These are phyloP conservation scores for Leucocoprinus birnbaumii DNA, from an alignment of 768 basidiomycete species.

Conservation along the genomic window DNA sequence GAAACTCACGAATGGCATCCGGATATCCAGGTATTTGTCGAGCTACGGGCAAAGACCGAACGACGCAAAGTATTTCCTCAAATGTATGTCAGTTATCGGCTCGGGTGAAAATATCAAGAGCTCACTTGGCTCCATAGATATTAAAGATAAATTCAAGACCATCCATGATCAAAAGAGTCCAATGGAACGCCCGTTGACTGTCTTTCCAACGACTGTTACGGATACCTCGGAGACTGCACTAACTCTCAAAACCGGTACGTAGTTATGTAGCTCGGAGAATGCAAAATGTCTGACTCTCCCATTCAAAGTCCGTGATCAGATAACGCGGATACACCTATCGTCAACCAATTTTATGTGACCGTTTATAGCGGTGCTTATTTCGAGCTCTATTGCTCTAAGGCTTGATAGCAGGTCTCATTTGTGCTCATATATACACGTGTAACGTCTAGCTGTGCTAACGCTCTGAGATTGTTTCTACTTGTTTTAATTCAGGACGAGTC, in stretches of 20 bases:
- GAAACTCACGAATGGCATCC: slow-evolving; percentile 59
- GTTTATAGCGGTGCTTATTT: too few relatives aligned
- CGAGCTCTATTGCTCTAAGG: too few relatives aligned
- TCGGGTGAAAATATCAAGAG: background rate
- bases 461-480: too few relatives aligned
- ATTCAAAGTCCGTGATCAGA: slow-evolving; percentile 50
- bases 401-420: background rate
- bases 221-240: slow-evolving; percentile 32
- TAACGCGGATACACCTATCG: slow-evolving; percentile 55
- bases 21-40: slow-evolving; percentile 55
- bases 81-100: slow-evolving; percentile 50
- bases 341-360: slow-evolving; percentile 48
- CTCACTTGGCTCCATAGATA: slow-evolving; percentile 35
- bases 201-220: slow-evolving; percentile 68
- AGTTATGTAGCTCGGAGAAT: too few relatives aligned
- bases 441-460: too few relatives aligned
- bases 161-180: slow-evolving; percentile 58
- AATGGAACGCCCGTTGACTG: slow-evolving; percentile 52
- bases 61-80: slow-evolving; percentile 56
- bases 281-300: background rate
- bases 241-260: background rate
- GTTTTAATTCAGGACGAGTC: too few relatives aligned
- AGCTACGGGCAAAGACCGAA: slow-evolving; percentile 71
- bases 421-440: background rate
- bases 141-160: slow-evolving; percentile 68